A percentile compares a stretch with the other conserved stretches of the same genome.
These are phyloP conservation scores for Picea mariana DNA, from an alignment of 83 land plant species.

Conservation along the genomic window DNA sequence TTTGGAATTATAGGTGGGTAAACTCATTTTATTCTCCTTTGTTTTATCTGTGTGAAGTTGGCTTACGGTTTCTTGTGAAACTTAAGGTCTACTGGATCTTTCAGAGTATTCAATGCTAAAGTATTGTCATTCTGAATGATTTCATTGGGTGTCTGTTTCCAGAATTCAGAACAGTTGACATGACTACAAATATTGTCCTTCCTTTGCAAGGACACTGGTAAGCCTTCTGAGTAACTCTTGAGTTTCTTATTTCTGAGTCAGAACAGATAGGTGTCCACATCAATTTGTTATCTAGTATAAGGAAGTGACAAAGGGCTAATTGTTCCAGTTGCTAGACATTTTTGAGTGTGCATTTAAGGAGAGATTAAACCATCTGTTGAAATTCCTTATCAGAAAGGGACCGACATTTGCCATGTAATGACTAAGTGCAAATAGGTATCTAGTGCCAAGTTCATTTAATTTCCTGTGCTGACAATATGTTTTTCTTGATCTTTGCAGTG, in stretches of 20 bases:
- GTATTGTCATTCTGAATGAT: conserved; percentile 17
- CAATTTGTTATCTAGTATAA: conserved; percentile 16
- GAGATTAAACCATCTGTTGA: too few relatives aligned
- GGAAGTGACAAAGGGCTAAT: neutral
- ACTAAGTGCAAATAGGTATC: neutral
- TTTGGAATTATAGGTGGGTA: neutral
- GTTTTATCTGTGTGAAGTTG: conserved; percentile 8
- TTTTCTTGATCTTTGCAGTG: neutral
- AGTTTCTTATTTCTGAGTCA: conserved; percentile 14
- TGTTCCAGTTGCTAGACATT: conserved; percentile 1
- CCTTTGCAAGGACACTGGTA: conserved; percentile 24
- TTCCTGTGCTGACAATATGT: neutral
- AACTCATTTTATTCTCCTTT: neutral
- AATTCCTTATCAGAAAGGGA: neutral
- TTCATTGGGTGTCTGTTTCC: conserved; percentile 22
- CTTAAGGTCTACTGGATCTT: conserved; percentile 18
- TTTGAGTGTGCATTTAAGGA: neutral
- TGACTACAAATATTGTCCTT: conserved; percentile 23
- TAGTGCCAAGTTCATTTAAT: neutral
- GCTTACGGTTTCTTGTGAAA: conserved; percentile 18
- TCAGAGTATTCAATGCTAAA: conserved; percentile 12
- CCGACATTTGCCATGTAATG: neutral
- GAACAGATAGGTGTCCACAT: conserved; percentile 7
- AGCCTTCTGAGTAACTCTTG: conserved; percentile 8
- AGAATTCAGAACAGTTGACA: conserved; percentile 23